Evolutionary conservation across 169 alveolate species (phyloP), one percentile per base, ranked within the genome.

Genomic region (Plasmodium chabaudi): DNA sequence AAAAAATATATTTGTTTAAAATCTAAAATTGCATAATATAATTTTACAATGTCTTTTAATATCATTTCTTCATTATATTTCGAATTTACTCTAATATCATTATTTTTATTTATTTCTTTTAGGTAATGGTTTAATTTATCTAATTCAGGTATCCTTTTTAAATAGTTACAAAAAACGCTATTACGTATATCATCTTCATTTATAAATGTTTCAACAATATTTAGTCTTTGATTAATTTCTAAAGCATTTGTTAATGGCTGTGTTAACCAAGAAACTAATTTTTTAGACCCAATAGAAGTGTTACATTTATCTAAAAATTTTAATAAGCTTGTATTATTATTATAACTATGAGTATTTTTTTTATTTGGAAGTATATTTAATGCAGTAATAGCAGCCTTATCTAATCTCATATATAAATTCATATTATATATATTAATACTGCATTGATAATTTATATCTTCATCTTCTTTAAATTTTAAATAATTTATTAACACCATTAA

Each of bases 201-300:
- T 87, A 68, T 91, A 82, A 98, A 96, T 25, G 92, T 96, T 86
- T 98, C 99, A 42, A 98, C 99, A 56, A 97, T 95, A 82, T 97
- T 97, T 69, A 96, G 97, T 72, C 99, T 94, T 89, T 90, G 88
- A 55, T 89, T 89, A 39, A 98, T 98, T 87, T 95, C 98, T 61
- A 93, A 69, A 21, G 56, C 92, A 92, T 97, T 97, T 72, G 96
- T 95, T 27, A 98, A 94, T 12, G 99, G 99, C 82, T 97, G 98
- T 47, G 97, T 95, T n/a, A 98, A 77, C 99, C 99, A 98, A 87
- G 95, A 93, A 87, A 95, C 94, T 61, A 98, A 94, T 70, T 96
- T 88, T 63, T 98, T 94, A 1, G 94, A 90, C 9, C 99, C 99
- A 44, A 97, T 94, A 63, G 95, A 61, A 17, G 99, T 98, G 67